Base-by-base conservation (phyloP, 1,139 yeast species). In the Zygoascus sp. region DNA sequence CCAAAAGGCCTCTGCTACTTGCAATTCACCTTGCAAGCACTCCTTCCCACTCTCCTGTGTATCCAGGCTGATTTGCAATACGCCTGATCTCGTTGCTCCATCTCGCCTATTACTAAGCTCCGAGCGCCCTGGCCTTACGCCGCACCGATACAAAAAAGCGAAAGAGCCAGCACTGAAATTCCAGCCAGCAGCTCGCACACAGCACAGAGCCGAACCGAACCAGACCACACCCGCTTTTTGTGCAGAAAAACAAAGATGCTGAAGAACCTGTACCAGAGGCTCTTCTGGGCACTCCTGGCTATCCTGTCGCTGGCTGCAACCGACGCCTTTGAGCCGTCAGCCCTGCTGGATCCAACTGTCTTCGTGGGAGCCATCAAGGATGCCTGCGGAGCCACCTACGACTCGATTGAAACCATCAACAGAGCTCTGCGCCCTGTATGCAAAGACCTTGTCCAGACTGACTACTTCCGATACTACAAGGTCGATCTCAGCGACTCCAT, bases 391-490 rank as follows among this genome's bases (percentile, higher is more conserved):
- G 72, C 78, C n/a, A 76, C 80, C 0, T 76, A 77, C 51, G 66
- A 68, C 13, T 75, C 78, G 50, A 75, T 81, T 20, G 77, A 80
- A 57, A 65, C 64, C 10, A 66, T 79, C 30, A 81, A 81, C 60
- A 48, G 55, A 7, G 61, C 69, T 30, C 66, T 81, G 5, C 69
- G 82, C 49, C 83, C 86, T 0, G 66, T 73, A 28, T 63, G 92
- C 22, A 63, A 74, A 20, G 67, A 75, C 10, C 66, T 89, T 43
- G 84, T 83, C 10, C 46, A 53, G 21, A 56, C 60, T 20, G 69
- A 67, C 44, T 67, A 66, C 66, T 92, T 94, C 77, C 77, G 83
- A 54, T 87, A 86, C 64, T 92, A 87, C 72, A 85, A 88, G 65
- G 77, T 94, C 50, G 87, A 94, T 62, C 72, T 94, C 43, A 92